Percentiles rank a stretch among this genome's conserved stretches.
Conservation (phyloP, 768 basidiomycete species). For the Boletus huronensis region DNA sequence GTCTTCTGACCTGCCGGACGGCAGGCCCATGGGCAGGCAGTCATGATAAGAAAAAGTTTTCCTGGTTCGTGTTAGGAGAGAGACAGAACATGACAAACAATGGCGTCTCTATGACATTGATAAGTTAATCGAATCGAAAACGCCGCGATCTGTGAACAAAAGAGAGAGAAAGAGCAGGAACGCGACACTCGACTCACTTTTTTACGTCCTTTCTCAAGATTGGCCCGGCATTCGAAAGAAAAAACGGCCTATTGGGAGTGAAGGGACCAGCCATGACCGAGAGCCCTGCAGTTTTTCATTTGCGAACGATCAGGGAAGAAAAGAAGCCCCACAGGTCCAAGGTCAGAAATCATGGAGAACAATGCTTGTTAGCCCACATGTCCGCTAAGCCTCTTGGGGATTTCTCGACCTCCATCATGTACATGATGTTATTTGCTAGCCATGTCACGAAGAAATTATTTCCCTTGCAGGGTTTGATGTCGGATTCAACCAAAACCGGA, state of each 20-base stretch:
- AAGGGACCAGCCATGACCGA: background rate
- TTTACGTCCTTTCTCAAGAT: constrained; percentile 17
- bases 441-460: background rate
- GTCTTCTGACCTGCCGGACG: constrained; percentile 10
- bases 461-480: background rate
- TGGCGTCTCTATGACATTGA: background rate
- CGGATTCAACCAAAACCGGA: background rate
- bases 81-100: background rate
- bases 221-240: background rate
- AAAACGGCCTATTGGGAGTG: background rate
- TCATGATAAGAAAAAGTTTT: constrained; percentile 3
- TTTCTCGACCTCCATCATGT: background rate
- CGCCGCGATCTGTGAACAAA: constrained; percentile 6
- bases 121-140: constrained; percentile 9
- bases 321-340: constrained; percentile 14
- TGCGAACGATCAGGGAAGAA: constrained; percentile 15
- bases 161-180: background rate
- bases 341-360: constrained; percentile 1
- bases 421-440: background rate
- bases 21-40: background rate
- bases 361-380: background rate
- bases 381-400: background rate
- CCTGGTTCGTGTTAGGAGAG: background rate
- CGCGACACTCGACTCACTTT: constrained; percentile 9
- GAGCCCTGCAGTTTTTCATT: constrained; percentile 15